Base-by-base conservation (phyloP, 805 yeast genomes). In the Teunomyces barrocoloradensis region DNA sequence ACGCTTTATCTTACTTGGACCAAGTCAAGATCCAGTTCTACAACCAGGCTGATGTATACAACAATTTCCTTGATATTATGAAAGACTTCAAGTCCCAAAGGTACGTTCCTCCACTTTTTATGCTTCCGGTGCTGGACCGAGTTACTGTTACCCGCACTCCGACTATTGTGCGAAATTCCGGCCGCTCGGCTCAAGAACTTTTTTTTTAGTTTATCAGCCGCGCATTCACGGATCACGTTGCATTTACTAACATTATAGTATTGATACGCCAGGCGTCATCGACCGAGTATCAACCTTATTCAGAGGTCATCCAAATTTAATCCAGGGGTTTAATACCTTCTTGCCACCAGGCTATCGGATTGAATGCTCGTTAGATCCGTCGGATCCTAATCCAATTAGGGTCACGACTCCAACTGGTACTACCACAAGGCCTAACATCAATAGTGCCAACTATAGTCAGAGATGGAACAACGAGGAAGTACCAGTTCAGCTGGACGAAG, bases 261-360 rank as follows among this genome's bases (percentile, higher is more conserved):
- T 94, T 58, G 98, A 94, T 65, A 94, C 99, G 0, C 99, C 98
- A 0, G 99, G 98, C 30, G 99, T 94, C 25, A 94, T 94, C 63
- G 97, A 92, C 65, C 77, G 99, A 49, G 99, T 94, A 1, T 89
- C 97, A 0, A 79, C 87, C 1, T 72, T 94, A 47, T 94, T 94
- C 66, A 81, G 91, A 53, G 98, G 97, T 11, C 96, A 90, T 66
- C 96, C 96, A 1, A 82, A 85, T 52, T 76, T 94, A 60, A 92
- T 94, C 53, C 98, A 94, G 68, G 99, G 99, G 0, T 95, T 94
- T 69, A 94, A 94, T 71, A 92, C 99, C 1, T 94, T 94, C 64
- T 75, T 94, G 55, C 99, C 99, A 1, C 96, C 96, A 18, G 99
- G 99, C 2, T 94, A 90, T 69, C 76, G 87, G 53, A 91, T 94